Evolutionary conservation across 1,284 basidiomycete species (phyloP).

Genomic region (Singerocomus inundabilis): DNA sequence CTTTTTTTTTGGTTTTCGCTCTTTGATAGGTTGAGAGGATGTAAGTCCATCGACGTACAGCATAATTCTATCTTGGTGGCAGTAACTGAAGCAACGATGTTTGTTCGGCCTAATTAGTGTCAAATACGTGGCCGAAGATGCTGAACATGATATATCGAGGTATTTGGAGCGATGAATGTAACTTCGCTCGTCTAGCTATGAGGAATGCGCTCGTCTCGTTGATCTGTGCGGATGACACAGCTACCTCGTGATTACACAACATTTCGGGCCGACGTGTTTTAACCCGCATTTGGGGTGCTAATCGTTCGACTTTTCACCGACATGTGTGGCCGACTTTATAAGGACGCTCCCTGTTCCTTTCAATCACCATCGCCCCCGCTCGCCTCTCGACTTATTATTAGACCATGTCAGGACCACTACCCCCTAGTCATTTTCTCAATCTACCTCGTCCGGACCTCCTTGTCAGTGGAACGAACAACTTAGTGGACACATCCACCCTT

Average conservation of each 20-base stretch:
- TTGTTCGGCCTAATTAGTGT: background rate
- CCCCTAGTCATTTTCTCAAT: constrained; percentile 62
- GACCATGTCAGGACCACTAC: constrained; percentile 30
- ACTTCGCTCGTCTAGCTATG: background rate
- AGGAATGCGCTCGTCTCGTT: background rate
- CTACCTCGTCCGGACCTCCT: constrained; percentile 56
- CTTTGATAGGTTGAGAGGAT: too few species aligned
- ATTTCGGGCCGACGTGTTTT: background rate
- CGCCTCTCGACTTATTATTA: background rate
- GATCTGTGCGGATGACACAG: background rate
- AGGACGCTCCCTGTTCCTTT: background rate
- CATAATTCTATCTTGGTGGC: too few species aligned
- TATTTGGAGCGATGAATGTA: background rate
- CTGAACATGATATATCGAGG: background rate
- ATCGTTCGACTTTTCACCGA: background rate
- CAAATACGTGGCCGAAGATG: background rate
- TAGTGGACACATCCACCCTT: constrained; percentile 79
- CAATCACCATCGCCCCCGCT: background rate
- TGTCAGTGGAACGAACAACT: constrained; percentile 36
- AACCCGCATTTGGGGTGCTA: background rate
- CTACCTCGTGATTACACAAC: background rate
- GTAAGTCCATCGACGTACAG: too few species aligned
- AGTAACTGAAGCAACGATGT: background rate
- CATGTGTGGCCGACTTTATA: background rate
- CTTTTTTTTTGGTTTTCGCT: too few species aligned